phyloP scores from a whole-genome alignment of 1,284 basidiomycete genomes.

The Moesziomyces aphidis region DNA sequence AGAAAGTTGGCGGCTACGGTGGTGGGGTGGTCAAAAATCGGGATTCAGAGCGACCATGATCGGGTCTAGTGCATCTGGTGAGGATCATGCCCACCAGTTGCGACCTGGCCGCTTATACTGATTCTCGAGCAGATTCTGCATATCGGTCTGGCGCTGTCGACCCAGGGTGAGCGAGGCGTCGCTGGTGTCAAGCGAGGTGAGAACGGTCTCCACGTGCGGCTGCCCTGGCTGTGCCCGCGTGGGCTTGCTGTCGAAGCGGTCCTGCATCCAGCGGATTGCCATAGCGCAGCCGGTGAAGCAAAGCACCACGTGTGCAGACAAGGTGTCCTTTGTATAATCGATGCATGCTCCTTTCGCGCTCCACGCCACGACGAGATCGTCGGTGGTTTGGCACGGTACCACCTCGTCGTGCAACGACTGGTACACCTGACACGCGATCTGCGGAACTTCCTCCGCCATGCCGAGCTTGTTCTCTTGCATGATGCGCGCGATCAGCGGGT shows the following conservation, averaged over 20 bases:
- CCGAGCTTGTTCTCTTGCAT: constrained; percentile 48
- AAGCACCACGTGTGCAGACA: constrained; percentile 36
- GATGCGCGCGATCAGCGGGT: constrained; percentile 16
- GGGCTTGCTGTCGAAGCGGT: constrained; percentile 37
- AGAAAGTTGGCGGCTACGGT: too few relatives aligned
- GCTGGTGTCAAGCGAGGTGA: constrained; percentile 30
- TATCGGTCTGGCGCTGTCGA: constrained; percentile 26
- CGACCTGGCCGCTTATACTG: constrained; percentile 26
- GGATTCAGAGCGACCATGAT: too few relatives aligned
- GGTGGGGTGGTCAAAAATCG: too few relatives aligned
- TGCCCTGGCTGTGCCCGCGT: constrained; percentile 19
- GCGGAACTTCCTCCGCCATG: constrained; percentile 17
- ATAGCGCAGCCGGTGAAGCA: constrained; percentile 35
- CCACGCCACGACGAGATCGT: constrained; percentile 43
- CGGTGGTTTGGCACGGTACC: constrained; percentile 50
- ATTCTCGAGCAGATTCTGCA: constrained; percentile 27
- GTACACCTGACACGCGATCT: constrained; percentile 54
- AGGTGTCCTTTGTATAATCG: constrained; percentile 35
- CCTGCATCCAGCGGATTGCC: constrained; percentile 49
- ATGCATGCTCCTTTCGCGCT: constrained; percentile 39
- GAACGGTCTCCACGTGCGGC: constrained; percentile 24
- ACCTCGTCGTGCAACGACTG: constrained; percentile 57
- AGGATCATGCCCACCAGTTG: constrained; percentile 33
- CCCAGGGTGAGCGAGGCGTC: constrained; percentile 31
- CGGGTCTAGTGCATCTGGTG: too few relatives aligned